A percentile compares a stretch with the other conserved stretches of the same genome.
phyloP scores from a whole-genome alignment of 495 filamentous ascomycete genomes.

The Talaromyces proteolyticus region DNA sequence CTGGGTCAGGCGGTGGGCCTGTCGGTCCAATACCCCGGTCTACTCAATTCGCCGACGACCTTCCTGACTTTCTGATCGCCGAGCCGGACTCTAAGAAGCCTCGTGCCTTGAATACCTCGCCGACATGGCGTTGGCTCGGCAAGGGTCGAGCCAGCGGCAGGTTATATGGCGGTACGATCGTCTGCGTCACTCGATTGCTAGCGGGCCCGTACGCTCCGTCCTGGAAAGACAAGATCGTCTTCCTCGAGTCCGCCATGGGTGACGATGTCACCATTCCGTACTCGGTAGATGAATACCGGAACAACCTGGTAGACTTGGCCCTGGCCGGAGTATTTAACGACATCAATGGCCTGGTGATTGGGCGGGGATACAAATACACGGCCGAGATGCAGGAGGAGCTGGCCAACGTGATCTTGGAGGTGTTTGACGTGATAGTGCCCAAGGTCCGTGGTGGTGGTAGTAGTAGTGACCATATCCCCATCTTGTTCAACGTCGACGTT shows the following conservation, averaged over 20 bases:
- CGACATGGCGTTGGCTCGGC: slow-evolving; percentile 3
- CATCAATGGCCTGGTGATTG: slow-evolving; percentile 23
- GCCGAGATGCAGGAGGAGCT: slow-evolving; percentile 11
- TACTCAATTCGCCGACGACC: not conserved
- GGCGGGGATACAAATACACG: slow-evolving; percentile 20
- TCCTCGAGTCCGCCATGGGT: slow-evolving; percentile 21
- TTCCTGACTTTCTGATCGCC: not conserved
- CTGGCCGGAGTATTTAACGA: slow-evolving; percentile 24
- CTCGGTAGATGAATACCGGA: not conserved
- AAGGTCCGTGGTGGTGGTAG: slow-evolving; percentile 8
- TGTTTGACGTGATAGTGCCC: slow-evolving; percentile 14
- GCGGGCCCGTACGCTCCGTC: slow-evolving; percentile 16
- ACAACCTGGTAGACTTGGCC: slow-evolving; percentile 21
- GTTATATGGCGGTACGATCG: slow-evolving; percentile 24
- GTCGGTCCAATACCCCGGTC: not conserved
- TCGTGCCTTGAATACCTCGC: slow-evolving; percentile 1
- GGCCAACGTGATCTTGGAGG: slow-evolving; percentile 2
- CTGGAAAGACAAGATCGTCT: slow-evolving; percentile 18
- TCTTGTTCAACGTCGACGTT: slow-evolving; percentile 24
- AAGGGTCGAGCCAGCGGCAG: slow-evolving; percentile 14
- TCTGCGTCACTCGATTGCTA: slow-evolving; percentile 17
- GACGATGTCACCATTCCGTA: slow-evolving; percentile 3
- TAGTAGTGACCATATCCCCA: slow-evolving; percentile 16
- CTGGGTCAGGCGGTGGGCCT: not conserved
- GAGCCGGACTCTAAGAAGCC: not conserved